Percentiles rank a stretch among this genome's conserved stretches.
Evolutionary conservation across 2,329 filamentous ascomycete genomes (phyloP).

Genomic region (Tolypocladium nubicola): DNA sequence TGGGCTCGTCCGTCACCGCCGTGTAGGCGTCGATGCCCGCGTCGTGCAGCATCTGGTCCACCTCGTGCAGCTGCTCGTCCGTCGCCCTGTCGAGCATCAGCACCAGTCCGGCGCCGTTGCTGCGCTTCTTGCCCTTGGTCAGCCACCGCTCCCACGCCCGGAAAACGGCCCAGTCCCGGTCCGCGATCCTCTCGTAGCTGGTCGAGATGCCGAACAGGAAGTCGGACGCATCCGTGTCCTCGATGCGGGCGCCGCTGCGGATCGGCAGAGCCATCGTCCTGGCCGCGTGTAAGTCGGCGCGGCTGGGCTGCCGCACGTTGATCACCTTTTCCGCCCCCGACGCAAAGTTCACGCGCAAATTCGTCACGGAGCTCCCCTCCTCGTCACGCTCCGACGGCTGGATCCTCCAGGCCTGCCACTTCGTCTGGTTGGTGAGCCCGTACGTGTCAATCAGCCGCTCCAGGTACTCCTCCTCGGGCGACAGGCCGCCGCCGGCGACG

Average conservation of each 20-base stretch:
- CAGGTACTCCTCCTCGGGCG: constrained; percentile 22
- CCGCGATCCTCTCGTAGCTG: constrained; percentile 27
- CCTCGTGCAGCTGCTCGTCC: constrained; percentile 18
- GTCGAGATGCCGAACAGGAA: constrained; percentile 34
- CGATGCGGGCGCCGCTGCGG: constrained; percentile 16
- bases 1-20: constrained; percentile 16
- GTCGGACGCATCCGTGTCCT: constrained; percentile 25
- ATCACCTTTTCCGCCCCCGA: constrained; percentile 17
- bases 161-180: constrained; percentile 26
- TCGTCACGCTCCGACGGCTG: constrained; percentile 15
- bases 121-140: constrained; percentile 26
- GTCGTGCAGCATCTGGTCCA: constrained; percentile 18
- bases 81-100: constrained; percentile 29
- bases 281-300: constrained; percentile 14
- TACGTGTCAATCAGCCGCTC: constrained; percentile 15
- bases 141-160: constrained; percentile 35
- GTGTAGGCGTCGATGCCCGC: constrained; percentile 29
- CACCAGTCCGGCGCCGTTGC: constrained; percentile 32
- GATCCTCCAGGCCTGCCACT: constrained; percentile 24
- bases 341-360: constrained; percentile 19
- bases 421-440: constrained; percentile 18
- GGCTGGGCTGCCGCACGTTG: constrained; percentile 13
- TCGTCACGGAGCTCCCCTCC: constrained; percentile 15
- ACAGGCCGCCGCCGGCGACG: constrained; percentile 4
- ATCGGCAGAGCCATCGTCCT: constrained; percentile 22